Base-by-base conservation (phyloP, 495 filamentous ascomycete species). In the Durotheca rogersii region DNA sequence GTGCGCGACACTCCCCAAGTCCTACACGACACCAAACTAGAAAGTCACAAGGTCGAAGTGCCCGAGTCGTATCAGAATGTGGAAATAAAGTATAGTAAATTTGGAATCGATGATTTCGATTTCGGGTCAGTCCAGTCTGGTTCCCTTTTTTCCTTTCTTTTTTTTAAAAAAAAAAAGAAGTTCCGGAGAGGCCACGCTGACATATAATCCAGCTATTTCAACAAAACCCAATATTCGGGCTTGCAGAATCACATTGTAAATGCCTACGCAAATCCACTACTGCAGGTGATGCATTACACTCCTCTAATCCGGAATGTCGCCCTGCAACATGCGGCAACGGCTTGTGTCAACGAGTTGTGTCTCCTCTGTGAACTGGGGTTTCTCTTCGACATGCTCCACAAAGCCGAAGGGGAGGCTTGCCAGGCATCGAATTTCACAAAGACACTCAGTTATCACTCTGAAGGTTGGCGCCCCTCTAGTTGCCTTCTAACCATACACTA, bases 361-460 rank as follows among this genome's bases (percentile, higher is more conserved):
- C 72, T 99, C 27, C 71, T 97, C 2, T 99, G 93, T 70, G 94
- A 99, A 67, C 70, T 97, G 64, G 93, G 92, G 12, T 98, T 91
- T 65, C 73, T 99, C 14, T 91, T 96, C 58, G 93, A 99, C 62
- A 99, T 99, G 93, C 75, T 99, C 23, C 88, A 96, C 56, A 97
- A 96, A 61, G 92, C 92, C 5, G 83, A 85, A 57, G 93, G 91
- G 1, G 83, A 88, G 45, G 93, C 90, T 51, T 97, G 94, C 58
- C 93, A 96, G 58, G 93, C 93, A n/a, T 95, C 92, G 0, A 99
- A 99, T 63, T 81, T 99, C 56, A 71, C 96, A 27, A 93, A 89
- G 68, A 86, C 90, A 0, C 85, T 97, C 56, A 87, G 87, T 62
- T 84, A 81, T 55, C 82, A 85, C 41, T 81, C 86, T 1, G 82